Evolutionary conservation across 1,284 basidiomycete species (phyloP), one percentile per base, ranked within the genome.

Genomic region (Pseudozyma pruni): DNA sequence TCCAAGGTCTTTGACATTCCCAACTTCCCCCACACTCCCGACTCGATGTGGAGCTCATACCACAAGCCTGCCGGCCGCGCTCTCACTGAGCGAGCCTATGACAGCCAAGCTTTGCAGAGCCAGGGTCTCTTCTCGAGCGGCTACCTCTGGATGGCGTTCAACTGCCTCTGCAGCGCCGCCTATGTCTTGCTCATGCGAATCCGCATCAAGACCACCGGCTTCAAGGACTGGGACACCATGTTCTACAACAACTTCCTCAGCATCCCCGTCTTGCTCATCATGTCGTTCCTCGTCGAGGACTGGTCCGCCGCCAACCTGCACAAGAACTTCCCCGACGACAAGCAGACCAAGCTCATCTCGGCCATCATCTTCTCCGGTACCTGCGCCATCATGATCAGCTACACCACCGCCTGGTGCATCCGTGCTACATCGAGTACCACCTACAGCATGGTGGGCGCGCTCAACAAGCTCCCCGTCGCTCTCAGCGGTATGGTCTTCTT

Each of bases 201-300:
- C 84, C 88, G 91, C 59, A 98, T 99, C 86, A 98, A 98, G 86
- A 83, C 87, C 38, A 98, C 93, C n/a, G 93, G 93, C 35, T 98
- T 99, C 86, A 95, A 94, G 64, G 95, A 98, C 82, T 97, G 94
- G 94, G 96, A 98, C 82, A 91, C 94, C 23, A 98, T 98, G 95
- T 97, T 94, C 85, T 98, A 98, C 86, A 98, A 97, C 86, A 99
- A 98, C 84, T 84, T 98, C 48, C 86, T 98, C 45, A 96, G 93
- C 32, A 93, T 98, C 75, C 94, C 96, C 38, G 89, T 98, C 33
- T 86, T 99, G 38, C 86, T 88, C 35, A 74, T 94, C 59, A 92
- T 91, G 81, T 96, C 94, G 14, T 80, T 98, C 68, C 74, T 94
- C 50, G 85, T 91, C 35, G 96, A 99, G 84, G 89, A 97, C 81